Conservation (phyloP, 2,329 filamentous ascomycete species). For the Colletotrichum sojae region DNA sequence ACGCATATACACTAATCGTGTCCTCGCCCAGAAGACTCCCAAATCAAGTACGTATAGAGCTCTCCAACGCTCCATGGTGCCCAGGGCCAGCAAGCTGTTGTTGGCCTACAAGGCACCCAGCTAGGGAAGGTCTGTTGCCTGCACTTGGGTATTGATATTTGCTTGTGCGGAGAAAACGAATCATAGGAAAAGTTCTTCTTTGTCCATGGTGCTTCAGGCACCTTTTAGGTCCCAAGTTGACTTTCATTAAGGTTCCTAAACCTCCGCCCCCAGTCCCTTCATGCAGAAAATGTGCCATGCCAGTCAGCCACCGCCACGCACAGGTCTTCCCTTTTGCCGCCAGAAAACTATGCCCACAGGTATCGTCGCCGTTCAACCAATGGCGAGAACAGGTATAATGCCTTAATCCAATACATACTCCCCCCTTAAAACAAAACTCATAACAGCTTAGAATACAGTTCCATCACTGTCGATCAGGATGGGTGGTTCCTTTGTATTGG, state of each 20-base stretch:
- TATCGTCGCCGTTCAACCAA: constrained; percentile 21
- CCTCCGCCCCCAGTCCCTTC: constrained; percentile 19
- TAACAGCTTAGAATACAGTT: constrained; percentile 83
- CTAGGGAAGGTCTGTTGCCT: too few species aligned
- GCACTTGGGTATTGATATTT: too few species aligned
- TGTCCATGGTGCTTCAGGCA: too few species aligned
- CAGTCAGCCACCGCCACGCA: constrained; percentile 19
- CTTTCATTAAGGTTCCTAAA: constrained; percentile 34
- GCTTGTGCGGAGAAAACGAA: too few species aligned
- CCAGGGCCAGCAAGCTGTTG: too few species aligned
- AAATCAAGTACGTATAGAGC: too few species aligned
- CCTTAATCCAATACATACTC: constrained; percentile 35
- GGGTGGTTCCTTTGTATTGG: constrained; percentile 95
- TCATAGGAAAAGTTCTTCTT: too few species aligned
- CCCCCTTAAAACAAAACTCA: constrained; percentile 2
- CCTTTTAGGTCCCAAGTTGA: constrained; percentile 9
- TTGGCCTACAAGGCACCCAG: too few species aligned
- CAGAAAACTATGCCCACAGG: constrained; percentile 6
- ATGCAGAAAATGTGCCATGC: constrained; percentile 6
- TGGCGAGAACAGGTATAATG: constrained; percentile 36
- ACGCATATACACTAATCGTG: too few species aligned
- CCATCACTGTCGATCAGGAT: constrained; percentile 98
- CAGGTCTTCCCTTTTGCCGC: background rate
- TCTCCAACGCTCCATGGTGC: too few species aligned
- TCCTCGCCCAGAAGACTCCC: too few species aligned